Evolutionary conservation across 169 alveolate genomes (phyloP), one percentile per base, ranked within the genome.

Genomic region (Plasmodium malariae): DNA sequence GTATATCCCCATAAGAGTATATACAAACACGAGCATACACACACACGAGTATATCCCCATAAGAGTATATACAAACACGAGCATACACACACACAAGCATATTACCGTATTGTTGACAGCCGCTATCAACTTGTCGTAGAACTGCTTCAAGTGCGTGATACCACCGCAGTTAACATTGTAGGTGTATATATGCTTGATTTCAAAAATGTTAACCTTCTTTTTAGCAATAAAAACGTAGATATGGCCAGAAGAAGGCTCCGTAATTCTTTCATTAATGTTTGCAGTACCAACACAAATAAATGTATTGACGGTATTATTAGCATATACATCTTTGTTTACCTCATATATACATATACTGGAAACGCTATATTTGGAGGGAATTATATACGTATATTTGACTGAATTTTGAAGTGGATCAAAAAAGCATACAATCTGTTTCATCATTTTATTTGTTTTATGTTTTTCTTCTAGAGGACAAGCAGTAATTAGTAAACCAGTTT

Each of bases 381-480:
- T 67, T 21, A 68, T 59, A 59, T 67, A 83, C 6, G 83, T 49
- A 26, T 83, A 83, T 70, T 83, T 83, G 40, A 63, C 36, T 3
- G 80, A 67, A 40, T 83, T 55, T 21, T 83, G 91, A 43, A 48
- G 34, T 5, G 91, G 91, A 26, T 83, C 83, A 43, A 83, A 83
- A 57, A 83, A 83, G 59, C 91, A 83, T 7, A 83, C 37, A 26
- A 83, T 83, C 34, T 83, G 91, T 40, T 80, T 80, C 86, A 85
- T 69, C 57, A 55, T 69, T 59, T 85, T 34, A 71, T 85, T 85
- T 4, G 92, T 69, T 26, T 85, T 85, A 32, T 85, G 65, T 69
- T 70, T 67, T 63, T 85, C 92, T 60, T 85, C 92, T 7, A 45
- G 24, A 6, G 92, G 92, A 26, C 92, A 85, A 4, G 92, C 63